phyloP scores from a whole-genome alignment of 2,329 filamentous ascomycete species.

The Xylaria sp. region DNA sequence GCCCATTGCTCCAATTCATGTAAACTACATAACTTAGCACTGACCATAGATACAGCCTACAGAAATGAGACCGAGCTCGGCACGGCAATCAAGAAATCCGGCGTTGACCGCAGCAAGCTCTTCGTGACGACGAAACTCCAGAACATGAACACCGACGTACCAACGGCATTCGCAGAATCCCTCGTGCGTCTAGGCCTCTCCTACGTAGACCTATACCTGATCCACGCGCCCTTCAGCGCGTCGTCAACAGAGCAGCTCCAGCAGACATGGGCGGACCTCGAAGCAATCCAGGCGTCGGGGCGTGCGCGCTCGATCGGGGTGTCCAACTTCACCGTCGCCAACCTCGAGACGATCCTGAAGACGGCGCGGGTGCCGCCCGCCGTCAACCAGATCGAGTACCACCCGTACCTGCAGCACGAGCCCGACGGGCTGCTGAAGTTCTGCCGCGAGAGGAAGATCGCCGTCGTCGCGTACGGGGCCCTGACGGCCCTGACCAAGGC shows the following conservation, averaged over 20 bases:
- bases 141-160: slow-evolving; percentile 53
- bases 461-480: slow-evolving; percentile 64
- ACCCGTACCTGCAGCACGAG: slow-evolving; percentile 77
- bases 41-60: slow-evolving; percentile 57
- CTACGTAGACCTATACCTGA: slow-evolving; percentile 77
- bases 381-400: slow-evolving; percentile 84
- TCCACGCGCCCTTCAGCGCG: slow-evolving; percentile 67
- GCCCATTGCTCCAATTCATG: neutral
- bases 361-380: slow-evolving; percentile 71
- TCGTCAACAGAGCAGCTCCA: slow-evolving; percentile 64
- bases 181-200: slow-evolving; percentile 73
- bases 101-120: slow-evolving; percentile 72
- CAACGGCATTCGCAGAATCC: slow-evolving; percentile 65
- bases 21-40: neutral
- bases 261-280: slow-evolving; percentile 66
- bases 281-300: slow-evolving; percentile 73
- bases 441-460: slow-evolving; percentile 66
- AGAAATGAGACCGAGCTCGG: slow-evolving; percentile 76
- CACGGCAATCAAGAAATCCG: slow-evolving; percentile 72
- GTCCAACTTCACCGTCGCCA: slow-evolving; percentile 73
- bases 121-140: slow-evolving; percentile 72
- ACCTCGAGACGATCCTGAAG: slow-evolving; percentile 66
- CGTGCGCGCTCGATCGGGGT: slow-evolving; percentile 78
- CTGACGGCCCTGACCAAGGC: slow-evolving; percentile 59
- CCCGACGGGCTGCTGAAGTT: slow-evolving; percentile 62